phyloP scores from a whole-genome alignment of 106 monocot genomes.

The Hemerocallis citrina region DNA sequence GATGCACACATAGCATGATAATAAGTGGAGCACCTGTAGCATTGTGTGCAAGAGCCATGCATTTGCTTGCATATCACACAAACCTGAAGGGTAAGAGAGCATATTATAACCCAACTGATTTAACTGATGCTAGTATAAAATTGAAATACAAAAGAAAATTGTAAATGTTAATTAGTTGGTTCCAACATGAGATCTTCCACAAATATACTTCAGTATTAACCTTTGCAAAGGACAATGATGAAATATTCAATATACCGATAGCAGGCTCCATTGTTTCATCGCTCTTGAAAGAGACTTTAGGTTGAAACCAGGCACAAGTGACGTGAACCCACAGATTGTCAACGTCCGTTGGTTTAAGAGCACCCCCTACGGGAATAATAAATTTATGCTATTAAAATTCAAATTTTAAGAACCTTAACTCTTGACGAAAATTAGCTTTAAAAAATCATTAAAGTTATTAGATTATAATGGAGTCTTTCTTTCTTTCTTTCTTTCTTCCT shows the following conservation, averaged over 20 bases:
- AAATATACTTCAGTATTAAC: conserved; percentile 21
- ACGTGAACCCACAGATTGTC: conserved; percentile 87
- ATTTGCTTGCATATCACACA: conserved; percentile 91
- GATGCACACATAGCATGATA: conserved; percentile 98
- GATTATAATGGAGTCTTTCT: no score
- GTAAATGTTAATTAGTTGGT: neutral
- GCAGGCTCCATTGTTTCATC: conserved; percentile 95
- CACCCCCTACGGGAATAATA: conserved; percentile 49
- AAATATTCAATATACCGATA: conserved; percentile 66
- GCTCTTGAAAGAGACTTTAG: conserved; percentile 73
- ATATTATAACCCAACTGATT: conserved; percentile 4
- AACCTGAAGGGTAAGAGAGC: conserved; percentile 25
- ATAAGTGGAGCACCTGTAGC: conserved; percentile 71
- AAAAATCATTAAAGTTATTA: no score
- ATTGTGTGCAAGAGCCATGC: conserved; percentile 93
- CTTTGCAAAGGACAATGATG: conserved; percentile 70
- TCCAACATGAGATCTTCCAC: neutral
- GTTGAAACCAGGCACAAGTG: conserved; percentile 98
- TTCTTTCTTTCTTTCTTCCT: no score
- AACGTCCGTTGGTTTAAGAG: conserved; percentile 81
- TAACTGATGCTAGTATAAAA: neutral
- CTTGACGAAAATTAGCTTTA: no score
- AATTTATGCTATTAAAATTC: neutral
- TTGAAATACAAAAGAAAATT: no score
- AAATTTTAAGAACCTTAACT: no score